Evolutionary conservation across 306 rosid species (phyloP).

Genomic region (Aeschynomene evenia): DNA sequence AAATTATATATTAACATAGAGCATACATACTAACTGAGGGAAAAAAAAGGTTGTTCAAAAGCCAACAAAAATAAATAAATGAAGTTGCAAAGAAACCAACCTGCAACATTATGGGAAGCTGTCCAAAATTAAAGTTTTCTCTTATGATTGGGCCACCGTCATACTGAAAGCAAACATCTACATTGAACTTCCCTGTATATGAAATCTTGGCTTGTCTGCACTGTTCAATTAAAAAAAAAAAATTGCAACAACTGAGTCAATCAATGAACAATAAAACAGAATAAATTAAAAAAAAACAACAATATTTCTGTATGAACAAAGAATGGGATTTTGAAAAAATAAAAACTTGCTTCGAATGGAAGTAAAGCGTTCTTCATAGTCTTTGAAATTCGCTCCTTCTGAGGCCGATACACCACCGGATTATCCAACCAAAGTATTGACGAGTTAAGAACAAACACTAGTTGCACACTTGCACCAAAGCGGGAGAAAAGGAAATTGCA

Average conservation of each 20-base stretch:
- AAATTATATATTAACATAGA: too few species aligned
- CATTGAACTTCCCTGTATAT: slow-evolving; percentile 62
- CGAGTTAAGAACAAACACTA: slow-evolving; percentile 51
- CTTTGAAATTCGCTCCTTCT: slow-evolving; percentile 39
- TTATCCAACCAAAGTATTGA: slow-evolving; percentile 58
- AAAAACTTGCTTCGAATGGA: slow-evolving; percentile 66
- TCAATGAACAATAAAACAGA: background rate
- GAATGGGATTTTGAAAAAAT: slow-evolving; percentile 28
- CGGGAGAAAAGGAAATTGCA: background rate
- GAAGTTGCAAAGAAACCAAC: slow-evolving; percentile 34
- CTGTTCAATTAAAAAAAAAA: slow-evolving; percentile 39
- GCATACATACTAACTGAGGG: too few species aligned
- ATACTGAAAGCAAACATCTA: slow-evolving; percentile 64
- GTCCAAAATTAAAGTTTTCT: slow-evolving; percentile 56
- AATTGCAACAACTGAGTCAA: slow-evolving; percentile 6
- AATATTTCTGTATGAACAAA: background rate
- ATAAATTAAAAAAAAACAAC: background rate
- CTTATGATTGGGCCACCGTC: slow-evolving; percentile 43
- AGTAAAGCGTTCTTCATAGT: slow-evolving; percentile 14
- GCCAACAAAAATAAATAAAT: background rate
- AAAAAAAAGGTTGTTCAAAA: background rate
- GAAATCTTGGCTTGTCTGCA: slow-evolving; percentile 82
- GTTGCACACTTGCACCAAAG: background rate
- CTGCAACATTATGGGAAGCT: slow-evolving; percentile 83
- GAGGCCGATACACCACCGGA: slow-evolving; percentile 51